These are phyloP conservation scores for Andrographis paniculata DNA, from an alignment of 305 asterid species.

Conservation along the genomic window DNA sequence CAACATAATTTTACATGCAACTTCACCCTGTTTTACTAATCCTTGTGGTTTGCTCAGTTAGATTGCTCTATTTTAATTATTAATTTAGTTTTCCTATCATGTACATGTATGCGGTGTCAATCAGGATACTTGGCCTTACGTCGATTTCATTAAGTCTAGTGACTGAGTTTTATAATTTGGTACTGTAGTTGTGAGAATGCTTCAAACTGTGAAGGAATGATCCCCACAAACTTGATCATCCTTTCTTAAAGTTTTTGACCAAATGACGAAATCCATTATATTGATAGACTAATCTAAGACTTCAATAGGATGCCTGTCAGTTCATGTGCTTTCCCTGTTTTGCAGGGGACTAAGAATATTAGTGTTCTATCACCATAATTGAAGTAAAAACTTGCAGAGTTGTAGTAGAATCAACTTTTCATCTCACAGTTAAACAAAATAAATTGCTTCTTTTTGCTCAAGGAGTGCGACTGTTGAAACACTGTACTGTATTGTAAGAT, in stretches of 20 bases:
- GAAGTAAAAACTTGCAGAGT: constrained; percentile 13
- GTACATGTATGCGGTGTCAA: neutral
- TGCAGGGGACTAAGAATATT: constrained; percentile 10
- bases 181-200: constrained; percentile 18
- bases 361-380: constrained; percentile 16
- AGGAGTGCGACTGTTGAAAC: constrained; percentile 3
- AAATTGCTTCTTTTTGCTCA: constrained; percentile 9
- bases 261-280: constrained; percentile 27
- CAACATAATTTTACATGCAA: neutral
- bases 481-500: neutral
- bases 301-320: constrained; percentile 25
- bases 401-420: too few species aligned
- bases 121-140: neutral
- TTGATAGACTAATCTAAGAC: constrained; percentile 24
- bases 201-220: constrained; percentile 15
- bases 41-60: neutral
- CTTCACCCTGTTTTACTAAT: neutral
- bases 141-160: constrained; percentile 5
- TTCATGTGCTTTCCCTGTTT: constrained; percentile 21
- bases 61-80: neutral
- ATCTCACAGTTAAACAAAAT: neutral
- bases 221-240: constrained; percentile 14
- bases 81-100: constrained; percentile 6
- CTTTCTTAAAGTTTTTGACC: constrained; percentile 28
- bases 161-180: constrained; percentile 1